Evolutionary conservation across 2,329 filamentous ascomycete species (phyloP), one percentile per base, ranked within the genome.

Genomic region (Penicillium sp.): DNA sequence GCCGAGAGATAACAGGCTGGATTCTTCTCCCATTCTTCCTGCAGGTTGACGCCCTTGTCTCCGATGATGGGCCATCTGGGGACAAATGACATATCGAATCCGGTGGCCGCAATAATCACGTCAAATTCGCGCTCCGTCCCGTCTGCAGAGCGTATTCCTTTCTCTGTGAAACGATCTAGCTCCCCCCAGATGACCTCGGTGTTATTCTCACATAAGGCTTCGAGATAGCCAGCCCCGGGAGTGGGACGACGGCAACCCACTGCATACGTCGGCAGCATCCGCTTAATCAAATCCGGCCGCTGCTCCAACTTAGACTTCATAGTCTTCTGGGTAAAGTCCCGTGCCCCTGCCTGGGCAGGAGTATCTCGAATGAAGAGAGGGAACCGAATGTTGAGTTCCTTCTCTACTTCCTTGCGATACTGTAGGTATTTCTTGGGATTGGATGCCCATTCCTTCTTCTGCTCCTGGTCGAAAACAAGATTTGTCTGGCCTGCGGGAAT

Each of bases 81-180:
- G 1, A 64, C 63, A 33, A 72, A 77, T 10, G 68, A 69, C 8
- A 74, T 71, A 57, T 78, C 68, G 56, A 77, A 79, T 0, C 77
- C 77, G 1, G 76, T 79, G 9, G 75, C 74, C 57, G 74, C 77
- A 44, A 77, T 56, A 50, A 71, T 68, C 4, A 72, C 44, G 35
- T 74, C 71, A 29, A 71, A 62, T 39, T 71, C 59, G 19, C 65
- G 47, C 14, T 60, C 60, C 3, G 54, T 47, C 1, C 64, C 66
- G 26, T 63, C 47, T 22, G 43, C 31, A 2, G 63, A 65, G 5
- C 54, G 43, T 13, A 70, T 64, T 2, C 70, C 69, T 2, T 29
- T 52, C 3, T 54, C 43, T 0, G 65, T 71, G 22, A 71, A 55
- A 4, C 47, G 42, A 1, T 67, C 62, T 33, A 74, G 68, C 2